Evolutionary conservation across 73 alveolate species (phyloP).

Genomic region (Breviolum minutum): DNA sequence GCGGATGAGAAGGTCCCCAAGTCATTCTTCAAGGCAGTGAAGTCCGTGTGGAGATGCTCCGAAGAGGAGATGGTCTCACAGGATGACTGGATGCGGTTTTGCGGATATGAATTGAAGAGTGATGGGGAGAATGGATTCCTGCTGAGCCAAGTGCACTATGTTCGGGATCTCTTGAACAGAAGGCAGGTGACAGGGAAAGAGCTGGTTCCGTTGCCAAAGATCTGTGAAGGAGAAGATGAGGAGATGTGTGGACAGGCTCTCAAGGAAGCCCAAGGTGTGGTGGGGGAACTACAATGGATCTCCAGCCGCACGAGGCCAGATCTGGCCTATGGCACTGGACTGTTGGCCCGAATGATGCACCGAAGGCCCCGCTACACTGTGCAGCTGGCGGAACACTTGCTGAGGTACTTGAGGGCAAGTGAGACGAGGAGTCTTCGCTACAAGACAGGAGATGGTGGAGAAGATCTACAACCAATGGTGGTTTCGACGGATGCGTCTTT

Average conservation of each 20-base stretch:
- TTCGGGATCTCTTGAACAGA: neutral
- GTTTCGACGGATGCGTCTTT: neutral
- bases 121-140: neutral
- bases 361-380: neutral
- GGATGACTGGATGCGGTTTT: neutral
- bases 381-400: neutral
- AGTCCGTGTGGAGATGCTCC: neutral
- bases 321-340: neutral
- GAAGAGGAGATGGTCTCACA: neutral
- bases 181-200: neutral
- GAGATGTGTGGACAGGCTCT: neutral
- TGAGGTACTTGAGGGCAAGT: neutral
- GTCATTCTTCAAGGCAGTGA: neutral
- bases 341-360: neutral
- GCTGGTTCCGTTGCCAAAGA: neutral
- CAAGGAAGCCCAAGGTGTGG: neutral
- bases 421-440: neutral
- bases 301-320: neutral
- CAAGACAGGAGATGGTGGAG: neutral
- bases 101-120: neutral
- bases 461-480: too few relatives aligned
- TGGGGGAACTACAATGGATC: neutral
- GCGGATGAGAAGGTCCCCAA: neutral
- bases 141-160: neutral
- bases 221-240: neutral